phyloP scores from a whole-genome alignment of 129 eudicot genomes.

The Helianthus tuberosus region DNA sequence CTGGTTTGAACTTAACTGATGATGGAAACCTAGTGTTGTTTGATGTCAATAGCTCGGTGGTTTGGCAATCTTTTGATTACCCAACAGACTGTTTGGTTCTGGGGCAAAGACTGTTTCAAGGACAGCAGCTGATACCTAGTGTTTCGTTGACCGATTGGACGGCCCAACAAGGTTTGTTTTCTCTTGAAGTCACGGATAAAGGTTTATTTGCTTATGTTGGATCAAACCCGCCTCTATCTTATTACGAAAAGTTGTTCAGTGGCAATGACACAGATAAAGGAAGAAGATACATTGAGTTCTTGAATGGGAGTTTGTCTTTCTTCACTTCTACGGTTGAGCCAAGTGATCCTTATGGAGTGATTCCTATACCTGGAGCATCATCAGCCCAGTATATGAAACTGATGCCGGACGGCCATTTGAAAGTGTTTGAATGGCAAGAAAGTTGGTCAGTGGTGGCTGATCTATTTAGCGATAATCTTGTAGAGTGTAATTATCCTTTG shows the following conservation, averaged over 20 bases:
- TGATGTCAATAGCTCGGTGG: background rate
- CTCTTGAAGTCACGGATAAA: background rate
- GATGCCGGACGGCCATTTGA: slow-evolving; percentile 35
- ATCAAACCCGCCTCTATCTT: slow-evolving; percentile 20
- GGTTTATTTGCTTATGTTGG: slow-evolving; percentile 24
- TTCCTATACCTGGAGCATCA: background rate
- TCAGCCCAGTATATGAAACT: slow-evolving; percentile 31
- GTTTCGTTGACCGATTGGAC: slow-evolving; percentile 27
- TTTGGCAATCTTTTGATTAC: slow-evolving; percentile 35
- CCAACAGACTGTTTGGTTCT: slow-evolving; percentile 38
- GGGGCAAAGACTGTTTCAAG: slow-evolving; percentile 27
- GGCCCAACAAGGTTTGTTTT: slow-evolving; percentile 12
- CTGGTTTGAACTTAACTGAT: slow-evolving; percentile 26
- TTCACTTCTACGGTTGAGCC: background rate
- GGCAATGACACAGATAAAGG: background rate
- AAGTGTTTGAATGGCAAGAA: slow-evolving; percentile 6
- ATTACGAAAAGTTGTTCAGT: background rate
- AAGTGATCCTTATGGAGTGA: background rate
- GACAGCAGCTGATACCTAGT: slow-evolving; percentile 19
- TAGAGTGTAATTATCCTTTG: slow-evolving; percentile 27
- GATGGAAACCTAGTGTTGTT: slow-evolving; percentile 34
- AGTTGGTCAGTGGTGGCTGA: slow-evolving; percentile 3
- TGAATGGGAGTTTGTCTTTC: slow-evolving; percentile 20
- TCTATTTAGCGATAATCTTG: background rate
- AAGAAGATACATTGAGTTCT: slow-evolving; percentile 25